phyloP scores from a whole-genome alignment of 495 filamentous ascomycete species.

The Neurospora tetraspora region DNA sequence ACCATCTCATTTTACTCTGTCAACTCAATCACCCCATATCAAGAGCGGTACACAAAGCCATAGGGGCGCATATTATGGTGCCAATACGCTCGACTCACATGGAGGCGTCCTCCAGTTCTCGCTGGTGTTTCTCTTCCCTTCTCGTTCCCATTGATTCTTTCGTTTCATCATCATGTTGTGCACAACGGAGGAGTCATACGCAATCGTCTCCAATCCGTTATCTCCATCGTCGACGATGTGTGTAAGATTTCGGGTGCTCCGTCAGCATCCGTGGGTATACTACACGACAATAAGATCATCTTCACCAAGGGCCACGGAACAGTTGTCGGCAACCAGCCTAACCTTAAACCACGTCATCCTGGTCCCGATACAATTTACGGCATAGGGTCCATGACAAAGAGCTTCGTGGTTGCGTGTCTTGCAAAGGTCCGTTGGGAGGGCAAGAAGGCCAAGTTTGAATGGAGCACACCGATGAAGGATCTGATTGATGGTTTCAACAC shows the following conservation, averaged over 20 bases:
- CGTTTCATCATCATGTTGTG: background rate
- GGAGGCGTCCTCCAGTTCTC: background rate
- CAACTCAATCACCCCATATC: background rate
- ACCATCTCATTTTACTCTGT: too few relatives aligned
- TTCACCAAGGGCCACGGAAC: background rate
- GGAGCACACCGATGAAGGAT: background rate
- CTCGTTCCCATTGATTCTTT: background rate
- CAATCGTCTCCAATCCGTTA: background rate
- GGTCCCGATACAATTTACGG: slow-evolving; percentile 4
- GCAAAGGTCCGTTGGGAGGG: background rate
- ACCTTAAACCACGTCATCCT: background rate
- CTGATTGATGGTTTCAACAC: slow-evolving; percentile 1
- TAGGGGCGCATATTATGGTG: background rate
- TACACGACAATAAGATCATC: background rate
- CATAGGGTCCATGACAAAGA: slow-evolving; percentile 6
- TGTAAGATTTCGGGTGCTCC: background rate
- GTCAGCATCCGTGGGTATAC: background rate
- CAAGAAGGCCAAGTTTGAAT: background rate
- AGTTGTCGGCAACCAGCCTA: background rate
- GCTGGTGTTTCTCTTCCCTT: background rate
- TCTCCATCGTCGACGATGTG: background rate
- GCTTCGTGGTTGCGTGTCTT: background rate
- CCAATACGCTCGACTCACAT: background rate
- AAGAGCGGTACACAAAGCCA: background rate
- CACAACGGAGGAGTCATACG: background rate